A percentile compares a stretch with the other conserved stretches of the same genome.
Evolutionary conservation across 371 early-diverging fungal species (phyloP).

Genomic region (Coelomomyces lativittatus): DNA sequence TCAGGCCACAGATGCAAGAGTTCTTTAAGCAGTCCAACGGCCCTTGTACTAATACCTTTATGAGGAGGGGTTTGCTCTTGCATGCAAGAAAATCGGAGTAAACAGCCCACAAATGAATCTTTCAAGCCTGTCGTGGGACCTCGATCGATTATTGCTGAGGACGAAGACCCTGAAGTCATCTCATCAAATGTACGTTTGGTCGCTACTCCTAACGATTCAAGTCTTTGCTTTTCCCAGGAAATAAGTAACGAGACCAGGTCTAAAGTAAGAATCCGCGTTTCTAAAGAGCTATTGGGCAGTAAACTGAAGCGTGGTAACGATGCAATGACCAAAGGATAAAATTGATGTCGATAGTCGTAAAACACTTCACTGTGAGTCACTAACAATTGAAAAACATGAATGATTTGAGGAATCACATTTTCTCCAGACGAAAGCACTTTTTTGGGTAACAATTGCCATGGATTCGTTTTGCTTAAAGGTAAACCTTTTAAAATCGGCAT

Average conservation of each 20-base stretch:
- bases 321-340: conserved; percentile 68
- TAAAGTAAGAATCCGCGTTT: conserved; percentile 65
- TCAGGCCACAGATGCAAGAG: conserved; percentile 47
- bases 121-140: no score
- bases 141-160: no score
- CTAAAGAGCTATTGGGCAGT: conserved; percentile 61
- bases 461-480: no score
- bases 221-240: conserved; percentile 55
- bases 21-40: conserved; percentile 40
- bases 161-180: conserved; percentile 2
- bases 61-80: conserved; percentile 5
- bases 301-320: conserved; percentile 69
- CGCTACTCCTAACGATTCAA: background rate
- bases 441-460: no score
- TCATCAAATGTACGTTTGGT: background rate
- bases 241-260: conserved; percentile 76
- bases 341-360: conserved; percentile 67
- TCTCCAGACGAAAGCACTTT: conserved; percentile 79
- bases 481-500: conserved; percentile 21
- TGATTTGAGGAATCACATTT: conserved; percentile 41
- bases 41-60: conserved; percentile 33
- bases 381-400: conserved; percentile 75
- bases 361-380: conserved; percentile 72
- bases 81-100: conserved; percentile 52
- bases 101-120: conserved; percentile 48